Evolutionary conservation across 2,329 filamentous ascomycete genomes (phyloP), one percentile per base, ranked within the genome.

Genomic region (Reticulascus tulasneorum): DNA sequence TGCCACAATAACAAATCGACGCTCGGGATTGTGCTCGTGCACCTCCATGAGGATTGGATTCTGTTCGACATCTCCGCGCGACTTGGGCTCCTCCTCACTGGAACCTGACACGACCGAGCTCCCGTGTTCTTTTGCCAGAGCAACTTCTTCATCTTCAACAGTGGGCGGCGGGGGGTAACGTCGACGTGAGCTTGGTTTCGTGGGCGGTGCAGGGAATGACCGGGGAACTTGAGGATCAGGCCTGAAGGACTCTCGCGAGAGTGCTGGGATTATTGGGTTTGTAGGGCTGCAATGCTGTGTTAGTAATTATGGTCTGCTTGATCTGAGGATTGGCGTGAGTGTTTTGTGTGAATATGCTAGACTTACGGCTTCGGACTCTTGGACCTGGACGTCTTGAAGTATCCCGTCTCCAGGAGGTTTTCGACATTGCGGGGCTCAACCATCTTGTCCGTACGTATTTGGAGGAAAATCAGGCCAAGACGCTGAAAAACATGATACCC

Each of bases 91-190:
- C 46, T 82, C 80, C 38, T 64, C 67, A 35, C 42, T 46, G 9
- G 40, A 23, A 13, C 46, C 50, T 27, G 47, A 55, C 33, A 47
- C 47, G 23, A 29, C 24, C n/a, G n/a, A n/a, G 27, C 56, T 50
- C 18, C 68, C 66, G 48, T 75, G 60, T 53, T 89, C 84, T 53
- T 71, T 77, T 6, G 73, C 73, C 23, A 86, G 58, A 7, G 83
- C 76, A 11, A 66, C 69, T 12, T 55, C 63, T 55, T 87, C 84
- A 53, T 89, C 84, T 55, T 90, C 84, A 30, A 83, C 82, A 23
- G 60, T 79, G 5, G 84, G 81, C 13, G 69, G 67, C 2, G 82
- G 83, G 6, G 82, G 79, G 53, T 66, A 70, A 42, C 56, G 50
- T 36, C 45, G 58, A 27, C 52, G 40, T 12, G 38, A 41, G 29